Conservation (phyloP, 2,329 filamentous ascomycete species). For the Zarea fungicola region DNA sequence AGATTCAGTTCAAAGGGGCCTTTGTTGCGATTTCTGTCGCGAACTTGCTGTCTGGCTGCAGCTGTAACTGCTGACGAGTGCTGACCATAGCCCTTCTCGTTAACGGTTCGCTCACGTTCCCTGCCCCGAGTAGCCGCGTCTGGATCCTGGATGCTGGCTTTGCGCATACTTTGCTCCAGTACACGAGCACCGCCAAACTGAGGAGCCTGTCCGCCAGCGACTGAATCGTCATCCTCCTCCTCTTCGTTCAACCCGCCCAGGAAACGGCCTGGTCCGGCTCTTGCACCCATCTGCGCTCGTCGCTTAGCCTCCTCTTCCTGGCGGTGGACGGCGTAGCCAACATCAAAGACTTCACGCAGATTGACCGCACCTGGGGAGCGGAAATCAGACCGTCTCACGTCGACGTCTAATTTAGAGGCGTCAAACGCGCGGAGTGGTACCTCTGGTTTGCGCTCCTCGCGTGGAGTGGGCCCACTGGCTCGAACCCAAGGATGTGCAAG, state of each 20-base stretch:
- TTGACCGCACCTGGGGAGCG: slow-evolving; percentile 92
- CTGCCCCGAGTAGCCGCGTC: slow-evolving; percentile 26
- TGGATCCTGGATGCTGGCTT: slow-evolving; percentile 64
- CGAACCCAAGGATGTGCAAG: slow-evolving; percentile 92
- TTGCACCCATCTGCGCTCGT: slow-evolving; percentile 74
- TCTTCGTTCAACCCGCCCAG: slow-evolving; percentile 66
- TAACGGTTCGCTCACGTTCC: slow-evolving; percentile 19
- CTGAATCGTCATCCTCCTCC: slow-evolving; percentile 56
- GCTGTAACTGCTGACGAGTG: slow-evolving; percentile 80
- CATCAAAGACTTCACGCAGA: slow-evolving; percentile 93
- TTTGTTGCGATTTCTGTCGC: slow-evolving; percentile 60
- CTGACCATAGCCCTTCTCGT: slow-evolving; percentile 73
- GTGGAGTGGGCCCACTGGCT: slow-evolving; percentile 52
- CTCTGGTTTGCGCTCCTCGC: slow-evolving; percentile 51
- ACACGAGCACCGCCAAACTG: slow-evolving; percentile 54
- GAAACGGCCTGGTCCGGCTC: slow-evolving; percentile 53
- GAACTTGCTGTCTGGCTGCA: slow-evolving; percentile 75
- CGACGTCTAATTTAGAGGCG: slow-evolving; percentile 45
- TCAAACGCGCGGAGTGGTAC: slow-evolving; percentile 50
- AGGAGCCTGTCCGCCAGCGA: slow-evolving; percentile 58
- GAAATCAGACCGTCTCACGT: slow-evolving; percentile 79
- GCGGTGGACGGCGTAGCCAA: slow-evolving; percentile 93
- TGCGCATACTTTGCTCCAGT: slow-evolving; percentile 82
- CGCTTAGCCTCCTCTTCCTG: slow-evolving; percentile 95
- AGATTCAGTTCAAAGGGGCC: slow-evolving; percentile 89